Evolutionary conservation across 306 rosid species (phyloP).

Genomic region (Sechiopsis laciniata): DNA sequence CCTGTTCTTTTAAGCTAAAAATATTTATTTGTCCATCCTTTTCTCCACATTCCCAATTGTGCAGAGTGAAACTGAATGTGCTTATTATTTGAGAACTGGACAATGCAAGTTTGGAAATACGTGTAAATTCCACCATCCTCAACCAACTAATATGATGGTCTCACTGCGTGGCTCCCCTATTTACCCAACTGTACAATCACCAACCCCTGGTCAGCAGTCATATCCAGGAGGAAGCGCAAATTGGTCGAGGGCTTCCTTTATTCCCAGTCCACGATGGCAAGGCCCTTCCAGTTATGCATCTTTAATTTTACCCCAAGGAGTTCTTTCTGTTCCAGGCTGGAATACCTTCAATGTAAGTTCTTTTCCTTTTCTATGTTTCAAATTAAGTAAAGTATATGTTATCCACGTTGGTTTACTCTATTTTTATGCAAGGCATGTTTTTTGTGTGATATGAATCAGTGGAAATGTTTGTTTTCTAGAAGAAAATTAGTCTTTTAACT

Average conservation of each 20-base stretch:
- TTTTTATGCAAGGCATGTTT: background rate
- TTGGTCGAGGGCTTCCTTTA: conserved; percentile 87
- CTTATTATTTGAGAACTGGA: conserved; percentile 92
- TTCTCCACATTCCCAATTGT: conserved; percentile 17
- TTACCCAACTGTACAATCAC: conserved; percentile 81
- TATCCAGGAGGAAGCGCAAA: conserved; percentile 74
- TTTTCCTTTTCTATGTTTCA: conserved; percentile 26
- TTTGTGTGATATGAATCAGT: background rate
- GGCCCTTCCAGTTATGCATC: conserved; percentile 89
- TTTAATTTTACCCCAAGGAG: conserved; percentile 82
- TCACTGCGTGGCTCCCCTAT: conserved; percentile 75
- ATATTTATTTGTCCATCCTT: conserved; percentile 22
- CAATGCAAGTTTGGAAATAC: conserved; percentile 88
- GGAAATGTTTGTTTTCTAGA: background rate
- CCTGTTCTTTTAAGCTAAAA: background rate
- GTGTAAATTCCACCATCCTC: conserved; percentile 97
- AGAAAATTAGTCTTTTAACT: background rate
- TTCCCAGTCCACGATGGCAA: conserved; percentile 97
- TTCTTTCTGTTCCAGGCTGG: conserved; percentile 94
- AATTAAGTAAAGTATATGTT: conserved; percentile 7
- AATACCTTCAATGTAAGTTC: conserved; percentile 69
- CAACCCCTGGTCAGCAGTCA: conserved; percentile 87
- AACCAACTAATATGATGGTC: conserved; percentile 84
- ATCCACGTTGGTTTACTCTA: background rate
- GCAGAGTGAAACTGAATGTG: conserved; percentile 80